These are phyloP conservation scores for Osmanthus fragrans DNA, from an alignment of 257 asterid genomes.

Conservation along the genomic window DNA sequence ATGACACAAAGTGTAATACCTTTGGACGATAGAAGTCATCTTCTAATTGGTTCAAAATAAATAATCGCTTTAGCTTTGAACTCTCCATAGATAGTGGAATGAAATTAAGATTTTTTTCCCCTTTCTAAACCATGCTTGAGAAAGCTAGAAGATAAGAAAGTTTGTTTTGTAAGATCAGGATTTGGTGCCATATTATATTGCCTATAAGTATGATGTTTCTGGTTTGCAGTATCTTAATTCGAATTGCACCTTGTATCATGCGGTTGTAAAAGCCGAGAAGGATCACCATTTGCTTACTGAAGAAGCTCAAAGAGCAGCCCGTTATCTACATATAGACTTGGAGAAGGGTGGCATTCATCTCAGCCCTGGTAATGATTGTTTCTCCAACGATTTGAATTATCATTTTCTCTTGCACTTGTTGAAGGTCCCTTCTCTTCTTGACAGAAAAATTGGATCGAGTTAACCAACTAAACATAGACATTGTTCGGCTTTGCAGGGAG, in stretches of 20 bases:
- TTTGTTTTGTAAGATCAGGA: constrained; percentile 2
- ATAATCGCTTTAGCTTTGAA: not conserved
- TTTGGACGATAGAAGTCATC: not conserved
- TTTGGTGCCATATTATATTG: constrained; percentile 3
- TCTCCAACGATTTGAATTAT: constrained; percentile 12
- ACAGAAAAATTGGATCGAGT: constrained; percentile 76
- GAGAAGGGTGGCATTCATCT: constrained; percentile 99
- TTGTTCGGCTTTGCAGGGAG: constrained; percentile 86
- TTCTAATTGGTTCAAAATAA: not conserved
- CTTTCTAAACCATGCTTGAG: constrained; percentile 4
- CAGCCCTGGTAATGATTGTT: constrained; percentile 54
- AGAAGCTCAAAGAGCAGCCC: constrained; percentile 82
- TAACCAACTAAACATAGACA: constrained; percentile 63
- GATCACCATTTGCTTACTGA: constrained; percentile 67
- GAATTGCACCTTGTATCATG: constrained; percentile 69
- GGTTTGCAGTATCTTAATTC: constrained; percentile 79
- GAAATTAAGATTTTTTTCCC: not conserved
- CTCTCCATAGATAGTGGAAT: not conserved
- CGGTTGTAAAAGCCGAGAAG: constrained; percentile 74
- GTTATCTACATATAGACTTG: constrained; percentile 65
- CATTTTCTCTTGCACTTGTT: constrained; percentile 16
- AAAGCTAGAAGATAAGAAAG: constrained; percentile 1
- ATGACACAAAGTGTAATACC: not conserved
- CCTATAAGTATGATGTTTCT: constrained; percentile 15
- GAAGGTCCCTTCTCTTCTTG: constrained; percentile 28